phyloP scores from a whole-genome alignment of 306 rosid genomes.

The Rosa persica region DNA sequence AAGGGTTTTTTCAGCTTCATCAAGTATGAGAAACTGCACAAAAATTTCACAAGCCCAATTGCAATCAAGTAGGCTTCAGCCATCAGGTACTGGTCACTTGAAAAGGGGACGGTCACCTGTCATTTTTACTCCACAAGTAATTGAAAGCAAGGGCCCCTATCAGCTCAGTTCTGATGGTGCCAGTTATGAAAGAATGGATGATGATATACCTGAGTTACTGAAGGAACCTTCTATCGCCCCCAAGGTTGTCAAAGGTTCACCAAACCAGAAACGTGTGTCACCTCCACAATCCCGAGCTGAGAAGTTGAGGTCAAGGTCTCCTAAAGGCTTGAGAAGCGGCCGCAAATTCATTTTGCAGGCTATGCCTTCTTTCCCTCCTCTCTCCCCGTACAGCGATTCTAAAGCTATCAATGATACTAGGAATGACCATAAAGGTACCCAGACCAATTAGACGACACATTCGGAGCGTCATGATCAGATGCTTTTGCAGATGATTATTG shows the following conservation, averaged over 20 bases:
- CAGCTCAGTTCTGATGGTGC: slow-evolving; percentile 10
- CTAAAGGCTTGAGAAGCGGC: slow-evolving; percentile 21
- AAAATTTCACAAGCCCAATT: slow-evolving; percentile 1
- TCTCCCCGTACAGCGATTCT: slow-evolving; percentile 13
- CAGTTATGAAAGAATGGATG: neutral
- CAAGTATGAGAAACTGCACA: neutral
- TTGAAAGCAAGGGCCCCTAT: neutral
- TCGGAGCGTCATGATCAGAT: neutral
- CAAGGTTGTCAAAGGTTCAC: slow-evolving; percentile 1
- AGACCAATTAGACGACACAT: neutral
- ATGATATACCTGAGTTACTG: slow-evolving; percentile 20
- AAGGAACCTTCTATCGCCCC: slow-evolving; percentile 14
- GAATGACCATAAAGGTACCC: neutral
- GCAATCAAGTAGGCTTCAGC: slow-evolving; percentile 21
- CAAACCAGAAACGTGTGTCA: slow-evolving; percentile 14
- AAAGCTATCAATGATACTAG: neutral
- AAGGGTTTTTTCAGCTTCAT: neutral
- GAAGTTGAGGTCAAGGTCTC: slow-evolving; percentile 4
- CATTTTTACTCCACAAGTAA: neutral
- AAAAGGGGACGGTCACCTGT: slow-evolving; percentile 19
- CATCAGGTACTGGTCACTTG: slow-evolving; percentile 6
- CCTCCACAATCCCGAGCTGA: slow-evolving; percentile 15
- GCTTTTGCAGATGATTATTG: neutral
- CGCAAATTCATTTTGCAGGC: slow-evolving; percentile 10
- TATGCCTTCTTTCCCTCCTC: slow-evolving; percentile 25